Conservation (phyloP, 257 asterid genomes). For the Sherardia arvensis region DNA sequence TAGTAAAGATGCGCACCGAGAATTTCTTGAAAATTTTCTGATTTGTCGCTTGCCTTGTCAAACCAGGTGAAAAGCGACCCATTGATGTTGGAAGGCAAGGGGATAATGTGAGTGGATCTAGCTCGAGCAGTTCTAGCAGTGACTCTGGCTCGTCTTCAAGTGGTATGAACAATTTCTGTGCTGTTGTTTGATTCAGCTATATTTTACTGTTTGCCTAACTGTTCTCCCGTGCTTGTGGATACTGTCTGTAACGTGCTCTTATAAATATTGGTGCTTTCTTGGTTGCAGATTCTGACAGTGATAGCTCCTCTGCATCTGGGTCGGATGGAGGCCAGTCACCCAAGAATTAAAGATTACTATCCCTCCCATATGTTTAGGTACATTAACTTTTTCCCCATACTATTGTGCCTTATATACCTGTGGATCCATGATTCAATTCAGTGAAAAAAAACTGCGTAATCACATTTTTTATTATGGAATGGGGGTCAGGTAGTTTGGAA, state of each 20-base stretch:
- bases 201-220: not conserved
- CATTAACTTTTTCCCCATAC: not conserved
- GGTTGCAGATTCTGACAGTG: conserved; percentile 2
- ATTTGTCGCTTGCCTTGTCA: not conserved
- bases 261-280: not conserved
- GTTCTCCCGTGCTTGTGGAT: not conserved
- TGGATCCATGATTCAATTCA: no score
- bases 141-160: conserved; percentile 91
- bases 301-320: conserved; percentile 1
- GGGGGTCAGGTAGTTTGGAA: not conserved
- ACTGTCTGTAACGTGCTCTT: not conserved
- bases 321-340: conserved; percentile 1
- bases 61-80: conserved; percentile 32
- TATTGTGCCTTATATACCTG: not conserved
- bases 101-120: conserved; percentile 48
- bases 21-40: not conserved
- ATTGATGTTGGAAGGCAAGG: conserved; percentile 37
- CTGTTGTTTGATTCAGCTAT: not conserved
- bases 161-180: conserved; percentile 29
- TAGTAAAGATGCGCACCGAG: not conserved
- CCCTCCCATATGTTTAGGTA: not conserved
- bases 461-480: not conserved
- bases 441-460: not conserved
- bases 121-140: conserved; percentile 91
- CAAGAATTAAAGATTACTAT: not conserved